phyloP scores from a whole-genome alignment of 2,329 filamentous ascomycete genomes.

The Talaromyces amestolkiae region DNA sequence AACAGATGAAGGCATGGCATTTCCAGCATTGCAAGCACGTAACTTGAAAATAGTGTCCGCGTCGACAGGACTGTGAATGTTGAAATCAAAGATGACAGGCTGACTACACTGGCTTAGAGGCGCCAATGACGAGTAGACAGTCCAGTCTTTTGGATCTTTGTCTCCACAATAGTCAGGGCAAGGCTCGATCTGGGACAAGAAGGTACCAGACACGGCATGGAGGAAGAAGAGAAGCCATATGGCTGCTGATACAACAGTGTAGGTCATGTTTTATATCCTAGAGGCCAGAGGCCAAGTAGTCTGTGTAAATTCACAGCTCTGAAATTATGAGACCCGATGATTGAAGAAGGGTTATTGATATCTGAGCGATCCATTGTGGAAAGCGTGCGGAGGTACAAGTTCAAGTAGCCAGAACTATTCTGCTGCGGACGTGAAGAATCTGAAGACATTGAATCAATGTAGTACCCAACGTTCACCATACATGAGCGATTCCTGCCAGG shows the following conservation, averaged over 20 bases:
- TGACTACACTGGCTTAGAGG: conserved; percentile 5
- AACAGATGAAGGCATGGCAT: conserved; percentile 1
- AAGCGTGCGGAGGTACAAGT: not conserved
- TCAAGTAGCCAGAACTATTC: not conserved
- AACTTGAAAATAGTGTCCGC: not conserved
- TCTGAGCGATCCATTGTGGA: not conserved
- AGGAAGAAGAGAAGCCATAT: not conserved
- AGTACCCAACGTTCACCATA: no score
- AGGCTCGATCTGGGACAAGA: conserved; percentile 1
- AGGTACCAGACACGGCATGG: not conserved
- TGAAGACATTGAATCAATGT: not conserved
- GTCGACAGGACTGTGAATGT: conserved; percentile 3
- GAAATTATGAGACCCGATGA: not conserved
- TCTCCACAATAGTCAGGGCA: conserved; percentile 5
- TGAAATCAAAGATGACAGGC: not conserved
- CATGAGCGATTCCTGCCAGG: not conserved
- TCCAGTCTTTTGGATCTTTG: not conserved
- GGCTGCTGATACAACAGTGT: not conserved
- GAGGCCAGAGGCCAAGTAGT: not conserved
- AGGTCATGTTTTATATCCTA: not conserved
- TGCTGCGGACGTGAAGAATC: not conserved
- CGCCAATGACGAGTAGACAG: conserved; percentile 6
- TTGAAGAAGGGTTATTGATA: not conserved
- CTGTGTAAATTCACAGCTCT: not conserved
- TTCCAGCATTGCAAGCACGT: conserved; percentile 6